Percentiles rank a stretch among this genome's conserved stretches.
Conservation (phyloP, 352 stramenopile genomes). For the Globisporangium echinulatum region DNA sequence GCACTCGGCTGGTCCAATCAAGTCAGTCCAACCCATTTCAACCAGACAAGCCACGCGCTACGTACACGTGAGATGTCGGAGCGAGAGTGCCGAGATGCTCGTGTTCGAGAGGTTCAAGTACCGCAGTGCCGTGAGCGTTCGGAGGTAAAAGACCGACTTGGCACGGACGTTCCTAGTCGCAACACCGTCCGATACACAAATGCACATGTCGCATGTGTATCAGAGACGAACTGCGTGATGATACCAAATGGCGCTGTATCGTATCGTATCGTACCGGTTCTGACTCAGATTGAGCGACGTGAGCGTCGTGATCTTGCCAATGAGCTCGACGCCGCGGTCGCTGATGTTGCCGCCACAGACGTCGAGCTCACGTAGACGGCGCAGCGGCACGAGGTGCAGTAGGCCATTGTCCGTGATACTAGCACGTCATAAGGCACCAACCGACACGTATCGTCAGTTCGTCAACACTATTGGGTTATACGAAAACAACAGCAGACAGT, state of each 20-base stretch:
- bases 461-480: too few relatives aligned
- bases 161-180: constrained; percentile 56
- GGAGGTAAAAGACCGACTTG: constrained; percentile 59
- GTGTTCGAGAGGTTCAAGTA: constrained; percentile 79
- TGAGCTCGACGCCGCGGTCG: constrained; percentile 60
- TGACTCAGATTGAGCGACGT: constrained; percentile 78
- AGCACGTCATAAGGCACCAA: too few relatives aligned
- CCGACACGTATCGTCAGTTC: neutral
- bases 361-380: constrained; percentile 45
- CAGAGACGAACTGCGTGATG: too few relatives aligned
- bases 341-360: constrained; percentile 67
- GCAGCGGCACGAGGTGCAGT: constrained; percentile 47
- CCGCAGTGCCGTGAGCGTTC: constrained; percentile 45
- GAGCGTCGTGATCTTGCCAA: constrained; percentile 69
- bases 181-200: neutral
- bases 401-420: constrained; percentile 71
- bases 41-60: neutral
- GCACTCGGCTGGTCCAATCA: neutral
- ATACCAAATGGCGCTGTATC: neutral
- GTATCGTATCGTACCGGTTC: constrained; percentile 37
- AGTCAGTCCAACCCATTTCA: neutral
- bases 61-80: constrained; percentile 67
- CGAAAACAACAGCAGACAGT: neutral
- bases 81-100: constrained; percentile 50
- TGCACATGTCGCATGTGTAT: too few relatives aligned